Percentiles rank a stretch among this genome's conserved stretches.
Conservation (phyloP, 345 rosid species). For the Heritiera fomes region DNA sequence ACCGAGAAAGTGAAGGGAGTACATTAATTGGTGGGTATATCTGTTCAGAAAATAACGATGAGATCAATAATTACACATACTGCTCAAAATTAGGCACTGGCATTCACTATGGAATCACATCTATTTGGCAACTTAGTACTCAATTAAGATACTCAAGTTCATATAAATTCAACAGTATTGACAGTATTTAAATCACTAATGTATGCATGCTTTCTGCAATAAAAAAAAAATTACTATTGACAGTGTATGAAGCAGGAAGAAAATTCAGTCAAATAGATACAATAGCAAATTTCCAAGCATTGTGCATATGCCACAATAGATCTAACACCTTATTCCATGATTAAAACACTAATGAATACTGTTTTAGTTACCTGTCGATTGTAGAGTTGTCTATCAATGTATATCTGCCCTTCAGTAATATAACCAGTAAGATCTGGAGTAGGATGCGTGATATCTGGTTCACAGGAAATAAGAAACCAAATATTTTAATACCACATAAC, state of each 20-base stretch:
- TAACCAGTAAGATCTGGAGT: conserved; percentile 99
- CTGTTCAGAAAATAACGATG: conserved; percentile 40
- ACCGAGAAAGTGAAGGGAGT: conserved; percentile 94
- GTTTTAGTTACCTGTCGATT: conserved; percentile 61
- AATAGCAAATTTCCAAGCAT: not conserved
- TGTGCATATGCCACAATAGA: not conserved
- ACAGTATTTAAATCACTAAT: not conserved
- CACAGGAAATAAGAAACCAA: conserved; percentile 11
- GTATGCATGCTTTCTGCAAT: not conserved
- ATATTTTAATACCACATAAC: not conserved
- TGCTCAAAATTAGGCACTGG: not conserved
- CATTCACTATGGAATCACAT: not conserved
- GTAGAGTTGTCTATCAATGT: conserved; percentile 78
- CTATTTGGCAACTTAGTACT: not conserved
- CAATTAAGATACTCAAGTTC: not conserved
- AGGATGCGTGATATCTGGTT: conserved; percentile 92
- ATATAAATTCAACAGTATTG: not conserved
- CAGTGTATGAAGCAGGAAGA: not conserved
- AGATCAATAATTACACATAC: conserved; percentile 1
- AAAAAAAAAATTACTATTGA: not conserved
- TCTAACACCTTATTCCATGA: not conserved
- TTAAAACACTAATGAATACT: not conserved
- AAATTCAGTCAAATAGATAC: not conserved
- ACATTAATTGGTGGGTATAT: conserved; percentile 97
- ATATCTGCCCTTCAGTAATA: conserved; percentile 94